These are phyloP conservation scores for Apium graveolens DNA, from an alignment of 129 eudicot species.

Conservation along the genomic window DNA sequence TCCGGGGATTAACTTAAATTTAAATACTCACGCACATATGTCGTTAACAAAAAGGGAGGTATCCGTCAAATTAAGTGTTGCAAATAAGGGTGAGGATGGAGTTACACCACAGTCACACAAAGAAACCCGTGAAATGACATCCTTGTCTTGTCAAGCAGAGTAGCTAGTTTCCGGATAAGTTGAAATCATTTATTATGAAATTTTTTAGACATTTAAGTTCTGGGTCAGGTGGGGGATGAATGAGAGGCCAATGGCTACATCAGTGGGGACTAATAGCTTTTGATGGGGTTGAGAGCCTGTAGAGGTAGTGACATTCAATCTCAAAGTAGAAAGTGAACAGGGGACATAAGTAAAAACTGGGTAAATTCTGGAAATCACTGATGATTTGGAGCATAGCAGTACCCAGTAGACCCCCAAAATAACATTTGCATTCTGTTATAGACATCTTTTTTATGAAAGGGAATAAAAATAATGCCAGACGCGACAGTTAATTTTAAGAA, in stretches of 20 bases:
- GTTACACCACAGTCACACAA: not conserved
- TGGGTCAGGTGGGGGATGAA: slow-evolving; percentile 3
- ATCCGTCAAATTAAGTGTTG: no score
- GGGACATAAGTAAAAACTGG: not conserved
- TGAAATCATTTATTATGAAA: slow-evolving; percentile 8
- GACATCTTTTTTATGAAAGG: not conserved
- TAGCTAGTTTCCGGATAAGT: not conserved
- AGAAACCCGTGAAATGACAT: not conserved
- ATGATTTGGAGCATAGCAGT: not conserved
- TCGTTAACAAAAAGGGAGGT: no score
- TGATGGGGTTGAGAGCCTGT: no score
- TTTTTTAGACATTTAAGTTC: not conserved
- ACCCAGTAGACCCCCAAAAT: not conserved
- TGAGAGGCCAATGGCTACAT: not conserved
- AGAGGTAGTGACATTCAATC: not conserved
- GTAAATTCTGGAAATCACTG: not conserved
- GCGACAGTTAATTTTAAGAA: no score
- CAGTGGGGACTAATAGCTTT: not conserved
- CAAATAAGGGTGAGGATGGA: not conserved
- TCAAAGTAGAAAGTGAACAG: not conserved
- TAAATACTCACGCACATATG: no score
- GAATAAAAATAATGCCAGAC: not conserved
- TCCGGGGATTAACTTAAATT: no score
- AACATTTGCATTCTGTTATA: not conserved
- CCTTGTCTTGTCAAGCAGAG: not conserved